Conservation (phyloP, 148 eudicot species). For the Nyssa sinensis region DNA sequence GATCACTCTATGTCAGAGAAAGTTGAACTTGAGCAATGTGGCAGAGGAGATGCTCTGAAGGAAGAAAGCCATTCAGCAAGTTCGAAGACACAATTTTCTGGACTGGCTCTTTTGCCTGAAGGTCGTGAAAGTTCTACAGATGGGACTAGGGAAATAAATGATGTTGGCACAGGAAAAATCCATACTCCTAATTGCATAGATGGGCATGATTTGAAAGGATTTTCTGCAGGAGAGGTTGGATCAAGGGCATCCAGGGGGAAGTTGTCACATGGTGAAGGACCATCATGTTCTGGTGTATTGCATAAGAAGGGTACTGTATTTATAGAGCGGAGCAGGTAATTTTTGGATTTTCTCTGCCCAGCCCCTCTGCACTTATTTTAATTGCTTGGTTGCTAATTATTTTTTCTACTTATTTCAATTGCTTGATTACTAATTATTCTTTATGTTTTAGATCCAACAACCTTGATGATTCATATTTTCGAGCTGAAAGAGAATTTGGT, state of each 20-base stretch:
- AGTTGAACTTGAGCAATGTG: conserved; percentile 9
- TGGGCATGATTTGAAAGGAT: conserved; percentile 16
- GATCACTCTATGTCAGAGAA: conserved; percentile 37
- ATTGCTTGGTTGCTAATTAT: background rate
- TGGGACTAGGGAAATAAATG: conserved; percentile 13
- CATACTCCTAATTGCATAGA: conserved; percentile 14
- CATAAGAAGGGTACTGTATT: conserved; percentile 23
- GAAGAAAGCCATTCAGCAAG: conserved; percentile 14
- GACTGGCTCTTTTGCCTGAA: conserved; percentile 18
- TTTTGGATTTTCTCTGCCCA: background rate
- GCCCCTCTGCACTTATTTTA: background rate
- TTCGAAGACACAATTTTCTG: conserved; percentile 11
- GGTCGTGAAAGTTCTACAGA: conserved; percentile 12
- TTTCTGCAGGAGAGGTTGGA: conserved; percentile 15
- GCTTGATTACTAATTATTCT: background rate
- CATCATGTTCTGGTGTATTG: conserved; percentile 25
- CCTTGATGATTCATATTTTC: conserved; percentile 9
- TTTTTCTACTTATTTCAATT: background rate
- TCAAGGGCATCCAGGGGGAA: conserved; percentile 27
- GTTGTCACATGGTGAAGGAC: conserved; percentile 34
- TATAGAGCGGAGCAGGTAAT: conserved; percentile 42
- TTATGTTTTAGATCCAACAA: conserved; percentile 22
- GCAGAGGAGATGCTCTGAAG: conserved; percentile 7
- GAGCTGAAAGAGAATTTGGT: conserved; percentile 30
- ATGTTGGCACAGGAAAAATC: conserved; percentile 9